Evolutionary conservation across 768 basidiomycete species (phyloP), one percentile per base, ranked within the genome.

Genomic region (Candolleomyces eurysporus): DNA sequence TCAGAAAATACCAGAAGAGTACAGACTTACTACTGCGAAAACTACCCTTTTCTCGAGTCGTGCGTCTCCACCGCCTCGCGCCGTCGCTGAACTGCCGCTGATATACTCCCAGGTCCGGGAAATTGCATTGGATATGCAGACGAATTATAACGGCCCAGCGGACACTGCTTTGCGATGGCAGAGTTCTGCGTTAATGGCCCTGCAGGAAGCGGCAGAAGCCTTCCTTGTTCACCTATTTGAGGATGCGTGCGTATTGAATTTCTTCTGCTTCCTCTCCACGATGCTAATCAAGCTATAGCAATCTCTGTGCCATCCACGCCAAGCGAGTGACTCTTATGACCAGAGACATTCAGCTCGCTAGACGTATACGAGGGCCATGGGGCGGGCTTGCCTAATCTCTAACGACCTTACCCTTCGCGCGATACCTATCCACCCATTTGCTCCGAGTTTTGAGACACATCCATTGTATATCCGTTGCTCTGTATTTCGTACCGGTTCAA

Each of bases 311-410:
- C 6, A 92, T 99, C 65, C 96, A 98, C 69, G 96, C 96, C 16
- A 98, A 96, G 75, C 89, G 96, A 67, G 96, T 98, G 5, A 99
- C 96, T 5, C 89, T 98, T 67, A 98, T 98, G 96, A 94, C 94
- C 59, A 84, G 90, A 56, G 97, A 99, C 68, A 96, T 99, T 61
- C 96, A 98, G 69, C 88, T 99, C 57, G 97, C 97, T 22, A 83
- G 97, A 58, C 85, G 97, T 64, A 94, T 98, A 80, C 86, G 96
- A 53, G 96, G 96, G 3, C 88, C 89, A 50, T 95, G 91, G 89
- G 88, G 87, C 54, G 89, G 89, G 40, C 79, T 91, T 61, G 84
- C 82, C 61, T 89, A 65, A 79, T 60, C 16, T 4, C 13, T 57
- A 32, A 19, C 19, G 46, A 50, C n/a, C 48, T 42, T n/a, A 26